Evolutionary conservation across 495 filamentous ascomycete species (phyloP), one percentile per base, ranked within the genome.

Genomic region (Xylaria intraflava): DNA sequence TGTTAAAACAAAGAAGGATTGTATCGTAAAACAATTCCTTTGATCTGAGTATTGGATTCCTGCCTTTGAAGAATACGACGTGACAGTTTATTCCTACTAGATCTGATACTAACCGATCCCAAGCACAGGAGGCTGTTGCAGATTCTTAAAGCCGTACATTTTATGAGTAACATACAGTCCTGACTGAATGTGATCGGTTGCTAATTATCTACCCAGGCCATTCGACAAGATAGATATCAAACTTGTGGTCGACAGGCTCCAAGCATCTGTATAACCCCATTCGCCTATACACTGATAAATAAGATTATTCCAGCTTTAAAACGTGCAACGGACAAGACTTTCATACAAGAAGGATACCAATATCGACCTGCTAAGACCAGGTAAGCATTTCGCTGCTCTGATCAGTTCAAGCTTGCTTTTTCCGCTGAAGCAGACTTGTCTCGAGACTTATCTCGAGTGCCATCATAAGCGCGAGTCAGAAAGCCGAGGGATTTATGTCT

Each of bases 401-500:
- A 17, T 7, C 4, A 20, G 3, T 33, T 40, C 31, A 27, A 4
- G 19, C 8, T n/a, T 10, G 19, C 14, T n/a, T 26, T 7, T 38
- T 19, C 22, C 14, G 4, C 35, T 27, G 23, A 12, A 22, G 26
- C 11, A 6, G 14, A 8, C 22, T 43, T 43, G 19, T 19, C 27
- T 55, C 5, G 19, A 20, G 11, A 16, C 35, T 35, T 24, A 16
- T 19, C 23, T 29, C 4, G 20, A 5, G 7, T 27, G 26, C 30
- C 17, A 3, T 39, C 49, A n/a, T n/a, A n/a, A n/a, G n/a, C n/a
- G n/a, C 51, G 51, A 6, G 47, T 20, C 52, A 45, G 42, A 29
- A 45, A 55, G n/a, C 52, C 52, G 2, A 55, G 38, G 14, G 52
- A 55, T 17, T 29, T 47, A 42, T 55, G 52, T 19, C 45, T 36